phyloP scores from a whole-genome alignment of 176 grass and related monocot genomes.

The Puya raimondii region DNA sequence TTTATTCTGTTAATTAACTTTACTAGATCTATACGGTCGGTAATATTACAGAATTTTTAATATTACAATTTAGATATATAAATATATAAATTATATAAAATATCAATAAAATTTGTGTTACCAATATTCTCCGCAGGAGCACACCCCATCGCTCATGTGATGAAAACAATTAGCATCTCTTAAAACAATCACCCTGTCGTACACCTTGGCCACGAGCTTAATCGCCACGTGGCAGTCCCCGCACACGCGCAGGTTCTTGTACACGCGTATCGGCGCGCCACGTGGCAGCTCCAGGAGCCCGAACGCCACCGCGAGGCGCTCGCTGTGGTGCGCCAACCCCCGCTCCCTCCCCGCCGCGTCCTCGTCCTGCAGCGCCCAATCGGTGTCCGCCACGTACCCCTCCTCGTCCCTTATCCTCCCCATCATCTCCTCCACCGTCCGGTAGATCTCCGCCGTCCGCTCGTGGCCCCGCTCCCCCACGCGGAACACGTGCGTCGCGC shows the following conservation, averaged over 20 bases:
- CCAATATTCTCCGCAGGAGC: conserved; percentile 62
- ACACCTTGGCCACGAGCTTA: conserved; percentile 41
- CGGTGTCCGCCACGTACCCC: conserved; percentile 40
- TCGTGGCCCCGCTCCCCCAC: conserved; percentile 29
- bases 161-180: conserved; percentile 55
- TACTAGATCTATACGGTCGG: no score
- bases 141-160: conserved; percentile 36
- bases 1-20: no score
- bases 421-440: conserved; percentile 52
- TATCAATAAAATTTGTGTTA: conserved; percentile 6
- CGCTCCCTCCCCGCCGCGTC: conserved; percentile 35
- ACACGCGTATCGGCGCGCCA: conserved; percentile 40
- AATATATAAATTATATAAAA: no score
- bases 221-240: conserved; percentile 56
- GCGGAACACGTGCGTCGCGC: conserved; percentile 42
- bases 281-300: conserved; percentile 37
- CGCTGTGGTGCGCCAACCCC: conserved; percentile 41
- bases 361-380: conserved; percentile 50
- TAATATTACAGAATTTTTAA: no score
- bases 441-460: conserved; percentile 26
- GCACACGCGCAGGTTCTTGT: conserved; percentile 67
- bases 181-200: conserved; percentile 35
- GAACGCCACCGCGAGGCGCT: conserved; percentile 55
- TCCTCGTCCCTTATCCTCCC: conserved; percentile 33
- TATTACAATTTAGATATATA: neutral